Percentiles rank a stretch among this genome's conserved stretches.
Evolutionary conservation across 2,329 filamentous ascomycete genomes (phyloP).

Genomic region (Macrophomina pseudophaseolina): DNA sequence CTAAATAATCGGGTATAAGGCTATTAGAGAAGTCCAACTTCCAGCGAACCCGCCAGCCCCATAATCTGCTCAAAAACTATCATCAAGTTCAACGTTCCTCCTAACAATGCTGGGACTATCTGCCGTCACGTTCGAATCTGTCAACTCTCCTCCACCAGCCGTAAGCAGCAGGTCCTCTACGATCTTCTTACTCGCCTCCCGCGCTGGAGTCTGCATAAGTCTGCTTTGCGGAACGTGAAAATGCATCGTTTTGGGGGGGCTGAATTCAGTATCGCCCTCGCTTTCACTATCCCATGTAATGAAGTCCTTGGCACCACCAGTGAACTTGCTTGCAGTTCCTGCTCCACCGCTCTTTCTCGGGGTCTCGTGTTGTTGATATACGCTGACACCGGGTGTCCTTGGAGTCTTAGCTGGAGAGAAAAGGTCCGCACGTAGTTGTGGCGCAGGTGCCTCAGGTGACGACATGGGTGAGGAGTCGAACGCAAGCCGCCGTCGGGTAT

Average conservation of each 20-base stretch:
- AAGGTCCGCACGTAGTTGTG: slow-evolving; percentile 76
- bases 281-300: slow-evolving; percentile 73
- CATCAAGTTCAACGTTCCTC: slow-evolving; percentile 52
- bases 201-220: slow-evolving; percentile 78
- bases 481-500: slow-evolving; percentile 18
- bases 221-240: slow-evolving; percentile 80
- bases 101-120: slow-evolving; percentile 56
- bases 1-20: neutral
- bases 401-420: slow-evolving; percentile 45
- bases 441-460: slow-evolving; percentile 74
- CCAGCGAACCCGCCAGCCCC: neutral
- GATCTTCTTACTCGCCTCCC: slow-evolving; percentile 80
- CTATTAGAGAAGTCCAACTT: neutral
- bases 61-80: slow-evolving; percentile 45
- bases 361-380: slow-evolving; percentile 51
- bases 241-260: slow-evolving; percentile 91
- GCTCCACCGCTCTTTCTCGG: slow-evolving; percentile 7
- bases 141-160: slow-evolving; percentile 65
- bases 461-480: slow-evolving; percentile 55
- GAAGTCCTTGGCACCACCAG: slow-evolving; percentile 4
- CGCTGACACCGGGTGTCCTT: slow-evolving; percentile 81
- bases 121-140: slow-evolving; percentile 53
- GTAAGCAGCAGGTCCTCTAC: slow-evolving; percentile 80
- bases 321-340: slow-evolving; percentile 7
- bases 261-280: slow-evolving; percentile 65